phyloP scores from a whole-genome alignment of 345 rosid genomes.

The Eucalyptus sp. region DNA sequence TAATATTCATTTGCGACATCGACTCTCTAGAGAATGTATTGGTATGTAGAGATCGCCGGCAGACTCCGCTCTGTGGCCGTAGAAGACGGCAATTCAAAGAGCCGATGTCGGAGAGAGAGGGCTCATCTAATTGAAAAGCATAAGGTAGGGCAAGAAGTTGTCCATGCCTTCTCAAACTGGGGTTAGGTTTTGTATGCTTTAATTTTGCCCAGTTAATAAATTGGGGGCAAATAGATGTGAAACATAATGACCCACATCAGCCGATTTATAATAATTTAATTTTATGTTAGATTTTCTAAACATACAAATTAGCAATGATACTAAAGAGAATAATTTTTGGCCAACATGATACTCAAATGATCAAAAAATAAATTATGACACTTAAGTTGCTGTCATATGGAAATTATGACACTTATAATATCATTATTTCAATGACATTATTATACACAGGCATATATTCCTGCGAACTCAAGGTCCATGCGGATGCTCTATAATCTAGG shows the following conservation, averaged over 20 bases:
- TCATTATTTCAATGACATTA: not conserved
- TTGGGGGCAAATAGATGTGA: not conserved
- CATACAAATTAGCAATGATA: not conserved
- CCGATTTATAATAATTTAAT: not conserved
- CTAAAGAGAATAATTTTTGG: not conserved
- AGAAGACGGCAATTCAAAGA: constrained; percentile 59
- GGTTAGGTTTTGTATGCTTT: not conserved
- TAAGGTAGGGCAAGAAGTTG: constrained; percentile 7
- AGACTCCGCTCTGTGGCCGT: constrained; percentile 57
- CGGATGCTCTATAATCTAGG: not conserved
- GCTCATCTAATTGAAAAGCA: not conserved
- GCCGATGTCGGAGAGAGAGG: constrained; percentile 77
- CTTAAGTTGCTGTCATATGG: accelerated
- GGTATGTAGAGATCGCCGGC: constrained; percentile 60
- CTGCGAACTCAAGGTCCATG: not conserved
- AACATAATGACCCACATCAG: not conserved
- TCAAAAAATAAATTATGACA: not conserved
- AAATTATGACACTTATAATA: not conserved
- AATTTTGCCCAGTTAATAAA: not conserved
- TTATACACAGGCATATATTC: not conserved
- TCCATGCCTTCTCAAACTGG: constrained; percentile 46
- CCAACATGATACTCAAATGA: not conserved
- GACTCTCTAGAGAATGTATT: constrained; percentile 38
- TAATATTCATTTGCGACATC: not conserved
- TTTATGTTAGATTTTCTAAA: not conserved